These are phyloP conservation scores for Metschnikowia rubicola DNA, from an alignment of 805 yeast genomes.

Conservation along the genomic window DNA sequence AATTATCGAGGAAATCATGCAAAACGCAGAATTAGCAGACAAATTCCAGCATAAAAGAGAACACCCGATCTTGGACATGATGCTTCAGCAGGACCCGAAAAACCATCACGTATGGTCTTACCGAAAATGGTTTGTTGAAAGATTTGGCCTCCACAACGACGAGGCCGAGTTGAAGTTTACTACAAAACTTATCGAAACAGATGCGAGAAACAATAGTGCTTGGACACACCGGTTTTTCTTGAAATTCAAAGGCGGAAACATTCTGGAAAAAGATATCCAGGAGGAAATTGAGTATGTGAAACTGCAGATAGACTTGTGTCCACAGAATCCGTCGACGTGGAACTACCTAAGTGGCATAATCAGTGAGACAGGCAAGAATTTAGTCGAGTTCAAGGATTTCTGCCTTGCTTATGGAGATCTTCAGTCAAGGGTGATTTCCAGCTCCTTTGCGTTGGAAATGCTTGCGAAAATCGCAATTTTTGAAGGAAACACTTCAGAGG, in stretches of 20 bases:
- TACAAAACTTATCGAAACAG: constrained; percentile 47
- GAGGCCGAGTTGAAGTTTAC: constrained; percentile 52
- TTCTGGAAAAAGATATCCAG: constrained; percentile 19
- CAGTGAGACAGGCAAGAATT: constrained; percentile 20
- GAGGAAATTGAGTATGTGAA: constrained; percentile 55
- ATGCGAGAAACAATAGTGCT: constrained; percentile 85
- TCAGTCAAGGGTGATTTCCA: constrained; percentile 13
- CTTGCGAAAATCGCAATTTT: constrained; percentile 48
- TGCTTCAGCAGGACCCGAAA: constrained; percentile 77
- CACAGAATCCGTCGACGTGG: constrained; percentile 87
- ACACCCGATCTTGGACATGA: constrained; percentile 56
- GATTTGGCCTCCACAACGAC: constrained; percentile 45
- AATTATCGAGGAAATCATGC: constrained; percentile 42
- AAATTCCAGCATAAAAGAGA: constrained; percentile 51
- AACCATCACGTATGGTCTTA: constrained; percentile 98
- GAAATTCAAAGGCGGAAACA: constrained; percentile 24
- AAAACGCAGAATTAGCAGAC: constrained; percentile 8
- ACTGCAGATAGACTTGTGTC: constrained; percentile 51
- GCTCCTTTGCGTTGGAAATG: constrained; percentile 16
- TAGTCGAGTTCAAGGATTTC: constrained; percentile 43
- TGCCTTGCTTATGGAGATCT: constrained; percentile 40
- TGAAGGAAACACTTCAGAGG: constrained; percentile 27
- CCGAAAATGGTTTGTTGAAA: constrained; percentile 73
- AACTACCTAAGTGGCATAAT: constrained; percentile 68
- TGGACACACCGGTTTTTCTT: constrained; percentile 85